phyloP scores from a whole-genome alignment of 2,329 filamentous ascomycete species.

The Aspergillus ustus region DNA sequence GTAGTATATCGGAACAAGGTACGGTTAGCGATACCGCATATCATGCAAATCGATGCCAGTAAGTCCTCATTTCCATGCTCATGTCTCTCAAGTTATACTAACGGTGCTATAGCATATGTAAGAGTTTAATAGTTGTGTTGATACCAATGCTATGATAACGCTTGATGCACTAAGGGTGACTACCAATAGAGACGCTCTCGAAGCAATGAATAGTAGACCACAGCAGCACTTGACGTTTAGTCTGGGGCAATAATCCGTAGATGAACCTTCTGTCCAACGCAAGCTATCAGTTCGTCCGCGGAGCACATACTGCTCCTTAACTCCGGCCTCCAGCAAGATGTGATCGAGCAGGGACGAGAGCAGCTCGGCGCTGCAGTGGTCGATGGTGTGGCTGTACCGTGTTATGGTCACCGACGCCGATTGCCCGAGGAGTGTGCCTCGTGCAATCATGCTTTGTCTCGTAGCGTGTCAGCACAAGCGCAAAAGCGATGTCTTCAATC shows the following conservation, averaged over 20 bases:
- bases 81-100: background rate
- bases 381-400: background rate
- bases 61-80: slow-evolving; percentile 25
- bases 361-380: background rate
- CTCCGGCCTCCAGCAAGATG: background rate
- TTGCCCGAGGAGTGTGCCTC: no score
- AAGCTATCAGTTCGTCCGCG: background rate
- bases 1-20: slow-evolving; percentile 95
- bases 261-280: background rate
- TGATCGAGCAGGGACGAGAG: background rate
- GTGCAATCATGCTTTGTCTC: no score
- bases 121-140: slow-evolving; percentile 12
- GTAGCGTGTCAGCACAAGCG: no score
- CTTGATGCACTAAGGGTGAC: background rate
- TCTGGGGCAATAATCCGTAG: background rate
- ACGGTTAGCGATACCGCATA: slow-evolving; percentile 79
- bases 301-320: background rate
- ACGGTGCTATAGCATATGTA: slow-evolving; percentile 15
- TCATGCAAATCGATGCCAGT: slow-evolving; percentile 97
- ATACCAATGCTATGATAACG: background rate
- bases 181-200: background rate
- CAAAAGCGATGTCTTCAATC: no score
- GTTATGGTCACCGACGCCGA: background rate
- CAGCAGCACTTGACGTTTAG: background rate
- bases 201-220: background rate